Evolutionary conservation across 2,329 filamentous ascomycete species (phyloP), one percentile per base, ranked within the genome.

Genomic region (Saccharata proteae): DNA sequence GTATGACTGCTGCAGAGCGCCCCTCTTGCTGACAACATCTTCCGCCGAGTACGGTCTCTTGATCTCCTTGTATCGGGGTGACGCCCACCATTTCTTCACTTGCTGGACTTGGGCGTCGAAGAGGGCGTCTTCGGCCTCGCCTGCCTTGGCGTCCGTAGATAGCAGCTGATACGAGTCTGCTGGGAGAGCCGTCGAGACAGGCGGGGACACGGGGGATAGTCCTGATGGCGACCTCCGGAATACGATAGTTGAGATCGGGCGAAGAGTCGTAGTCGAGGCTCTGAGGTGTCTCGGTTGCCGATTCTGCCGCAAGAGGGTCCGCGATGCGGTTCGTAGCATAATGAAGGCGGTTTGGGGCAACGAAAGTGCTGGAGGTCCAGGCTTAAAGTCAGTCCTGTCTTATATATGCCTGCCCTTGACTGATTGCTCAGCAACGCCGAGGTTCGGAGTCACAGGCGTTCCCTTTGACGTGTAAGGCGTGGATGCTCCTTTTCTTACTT

Each of bases 1-100:
- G 45, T 94, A 96, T 30, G 71, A 74, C 52, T 93, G 82, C 48
- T 83, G 75, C 43, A 94, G 70, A 5, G 84, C 78, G 7, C 90
- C 90, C 39, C 90, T 71, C 65, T 96, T 96, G 57, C 80, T 85
- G 39, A 93, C 88, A 5, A 98, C 80, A 60, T 93, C 86, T 46
- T 78, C 81, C 2, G 85, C 81, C 12, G 78, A 80, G 55, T 96
- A 98, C 8, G 88, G 85, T 26, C 90, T 71, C 64, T 80, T 90
- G 64, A 96, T 94, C 38, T 82, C 88, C 42, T 79, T 71, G 54
- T 76, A 98, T 35, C 90, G 76, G 6, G 83, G 77, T 23, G 77
- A 79, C 13, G 72, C 69, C 88, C 88, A 98, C 90, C 88, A 96
- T 16, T 77, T 70, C 54, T 86, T 74, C 9, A 96, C 84, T 46